phyloP scores from a whole-genome alignment of 495 filamentous ascomycete species.

The Daldinia concentrica region DNA sequence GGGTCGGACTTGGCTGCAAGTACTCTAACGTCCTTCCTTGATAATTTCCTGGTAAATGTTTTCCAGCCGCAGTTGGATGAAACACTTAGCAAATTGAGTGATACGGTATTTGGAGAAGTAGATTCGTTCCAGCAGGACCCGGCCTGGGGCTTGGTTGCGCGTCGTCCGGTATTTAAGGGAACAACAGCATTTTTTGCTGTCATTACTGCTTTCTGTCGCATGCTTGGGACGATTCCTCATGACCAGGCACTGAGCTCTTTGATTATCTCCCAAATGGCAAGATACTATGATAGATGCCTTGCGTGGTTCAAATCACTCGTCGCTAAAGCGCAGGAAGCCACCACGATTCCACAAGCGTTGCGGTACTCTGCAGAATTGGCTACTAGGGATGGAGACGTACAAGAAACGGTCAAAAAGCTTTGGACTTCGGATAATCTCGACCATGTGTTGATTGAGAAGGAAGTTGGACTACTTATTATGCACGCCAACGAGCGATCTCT shows the following conservation, averaged over 20 bases:
- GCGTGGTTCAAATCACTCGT: slow-evolving; percentile 84
- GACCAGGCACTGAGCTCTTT: slow-evolving; percentile 94
- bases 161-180: slow-evolving; percentile 92
- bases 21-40: slow-evolving; percentile 92
- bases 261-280: slow-evolving; percentile 86
- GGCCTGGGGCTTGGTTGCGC: slow-evolving; percentile 78
- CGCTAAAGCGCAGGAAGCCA: slow-evolving; percentile 61
- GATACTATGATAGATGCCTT: slow-evolving; percentile 90
- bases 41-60: slow-evolving; percentile 97
- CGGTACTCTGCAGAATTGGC: slow-evolving; percentile 79
- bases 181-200: slow-evolving; percentile 86
- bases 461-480: slow-evolving; percentile 71
- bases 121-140: slow-evolving; percentile 91
- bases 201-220: slow-evolving; percentile 88
- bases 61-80: slow-evolving; percentile 98
- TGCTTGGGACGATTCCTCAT: slow-evolving; percentile 94
- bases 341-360: slow-evolving; percentile 55
- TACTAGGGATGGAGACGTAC: slow-evolving; percentile 69
- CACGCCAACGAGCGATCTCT: slow-evolving; percentile 70
- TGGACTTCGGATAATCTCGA: slow-evolving; percentile 63
- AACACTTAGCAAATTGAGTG: slow-evolving; percentile 87
- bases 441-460: slow-evolving; percentile 63
- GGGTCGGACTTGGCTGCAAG: slow-evolving; percentile 83
- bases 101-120: slow-evolving; percentile 78
- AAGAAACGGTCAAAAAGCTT: slow-evolving; percentile 69